Evolutionary conservation across 2,329 filamentous ascomycete genomes (phyloP).

Genomic region (Colletotrichum abscissum): DNA sequence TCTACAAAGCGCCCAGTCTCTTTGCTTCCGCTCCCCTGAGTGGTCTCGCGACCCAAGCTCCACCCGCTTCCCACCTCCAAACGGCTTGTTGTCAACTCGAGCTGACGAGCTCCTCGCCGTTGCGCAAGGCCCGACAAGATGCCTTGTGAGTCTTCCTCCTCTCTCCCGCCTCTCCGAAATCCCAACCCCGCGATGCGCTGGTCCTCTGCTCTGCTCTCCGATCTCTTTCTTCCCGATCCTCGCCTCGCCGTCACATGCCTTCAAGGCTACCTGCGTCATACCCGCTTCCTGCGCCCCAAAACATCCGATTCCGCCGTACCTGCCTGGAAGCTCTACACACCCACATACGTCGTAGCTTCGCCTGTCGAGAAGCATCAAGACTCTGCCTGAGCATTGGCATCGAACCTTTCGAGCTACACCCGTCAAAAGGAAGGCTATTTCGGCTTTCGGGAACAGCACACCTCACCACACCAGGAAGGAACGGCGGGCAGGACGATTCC

Average conservation of each 20-base stretch:
- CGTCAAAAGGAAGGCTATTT: background rate
- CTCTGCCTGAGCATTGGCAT: background rate
- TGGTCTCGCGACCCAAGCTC: conserved; percentile 37
- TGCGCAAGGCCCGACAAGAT: conserved; percentile 38
- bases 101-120: conserved; percentile 30
- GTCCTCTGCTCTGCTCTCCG: conserved; percentile 12
- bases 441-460: background rate
- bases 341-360: background rate
- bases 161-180: background rate
- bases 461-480: conserved; percentile 2
- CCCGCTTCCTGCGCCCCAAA: conserved; percentile 13
- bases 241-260: conserved; percentile 28
- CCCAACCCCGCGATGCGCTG: conserved; percentile 17
- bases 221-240: conserved; percentile 5
- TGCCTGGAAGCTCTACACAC: background rate
- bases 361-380: background rate
- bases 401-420: background rate
- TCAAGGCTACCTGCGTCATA: conserved; percentile 33
- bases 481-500: background rate
- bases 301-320: background rate
- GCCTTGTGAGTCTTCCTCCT: conserved; percentile 38
- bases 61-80: conserved; percentile 25
- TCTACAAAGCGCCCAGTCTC: conserved; percentile 23
- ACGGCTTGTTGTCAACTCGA: conserved; percentile 31
- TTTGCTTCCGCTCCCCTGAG: conserved; percentile 27